Evolutionary conservation across 83 land plant species (phyloP).

Genomic region (Thuja plicata): DNA sequence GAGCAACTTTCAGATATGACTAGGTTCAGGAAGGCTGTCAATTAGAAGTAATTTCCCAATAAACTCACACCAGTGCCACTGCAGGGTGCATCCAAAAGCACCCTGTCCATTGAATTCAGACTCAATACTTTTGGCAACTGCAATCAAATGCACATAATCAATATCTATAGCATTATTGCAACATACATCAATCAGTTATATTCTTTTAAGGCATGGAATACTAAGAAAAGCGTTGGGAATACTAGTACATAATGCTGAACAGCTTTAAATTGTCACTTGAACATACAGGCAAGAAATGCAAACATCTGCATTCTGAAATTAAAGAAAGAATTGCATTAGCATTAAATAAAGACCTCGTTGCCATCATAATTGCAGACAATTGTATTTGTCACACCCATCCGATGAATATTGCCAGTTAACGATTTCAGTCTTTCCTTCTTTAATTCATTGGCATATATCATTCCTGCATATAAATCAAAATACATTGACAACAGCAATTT

Average conservation of each 20-base stretch:
- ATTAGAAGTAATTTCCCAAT: too few species aligned
- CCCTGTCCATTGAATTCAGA: conserved; percentile 72
- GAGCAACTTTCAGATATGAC: neutral
- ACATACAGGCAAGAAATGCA: neutral
- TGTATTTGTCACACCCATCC: conserved; percentile 92
- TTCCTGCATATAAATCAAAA: conserved; percentile 44
- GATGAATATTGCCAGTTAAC: conserved; percentile 69
- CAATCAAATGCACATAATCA: neutral
- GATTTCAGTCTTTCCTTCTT: conserved; percentile 76
- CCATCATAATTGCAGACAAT: conserved; percentile 93
- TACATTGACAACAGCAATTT: neutral
- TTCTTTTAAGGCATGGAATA: neutral
- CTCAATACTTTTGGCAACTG: conserved; percentile 91
- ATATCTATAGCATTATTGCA: neutral
- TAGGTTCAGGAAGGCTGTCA: neutral
- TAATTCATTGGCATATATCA: conserved; percentile 91
- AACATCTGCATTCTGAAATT: neutral
- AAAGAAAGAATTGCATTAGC: neutral
- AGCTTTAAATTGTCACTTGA: neutral
- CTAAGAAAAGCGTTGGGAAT: neutral
- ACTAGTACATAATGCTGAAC: neutral
- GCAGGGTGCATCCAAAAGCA: conserved; percentile 95
- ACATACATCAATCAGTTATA: neutral
- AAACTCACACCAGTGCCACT: conserved; percentile 94
- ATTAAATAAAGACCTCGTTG: conserved; percentile 62